Percentiles rank a stretch among this genome's conserved stretches.
Evolutionary conservation across 1,139 yeast genomes (phyloP).

Genomic region (Yamadazyma atlantica): DNA sequence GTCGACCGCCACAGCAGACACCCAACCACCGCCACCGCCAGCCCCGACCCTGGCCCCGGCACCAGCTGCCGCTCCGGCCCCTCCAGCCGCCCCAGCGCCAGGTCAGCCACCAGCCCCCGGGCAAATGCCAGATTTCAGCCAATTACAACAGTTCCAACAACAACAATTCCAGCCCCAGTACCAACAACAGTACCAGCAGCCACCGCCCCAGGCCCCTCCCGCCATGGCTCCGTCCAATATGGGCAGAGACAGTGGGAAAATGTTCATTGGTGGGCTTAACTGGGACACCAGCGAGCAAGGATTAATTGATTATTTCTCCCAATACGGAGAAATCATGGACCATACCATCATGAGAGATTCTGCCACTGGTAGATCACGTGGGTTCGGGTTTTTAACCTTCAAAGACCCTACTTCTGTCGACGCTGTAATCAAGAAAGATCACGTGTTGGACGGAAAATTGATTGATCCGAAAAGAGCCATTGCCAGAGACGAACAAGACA

Average conservation of each 20-base stretch:
- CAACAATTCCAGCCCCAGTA: slow-evolving; percentile 1
- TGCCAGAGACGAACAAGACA: slow-evolving; percentile 97
- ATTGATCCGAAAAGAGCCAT: slow-evolving; percentile 98
- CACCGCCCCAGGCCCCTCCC: slow-evolving; percentile 18
- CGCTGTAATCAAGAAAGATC: slow-evolving; percentile 84
- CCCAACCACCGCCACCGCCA: slow-evolving; percentile 10
- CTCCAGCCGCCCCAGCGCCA: slow-evolving; percentile 6
- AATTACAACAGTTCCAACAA: slow-evolving; percentile 12
- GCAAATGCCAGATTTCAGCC: slow-evolving; percentile 13
- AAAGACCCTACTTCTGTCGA: slow-evolving; percentile 81
- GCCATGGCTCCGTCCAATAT: slow-evolving; percentile 30
- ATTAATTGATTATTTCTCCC: slow-evolving; percentile 75
- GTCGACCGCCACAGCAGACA: slow-evolving; percentile 2
- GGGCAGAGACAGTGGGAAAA: slow-evolving; percentile 68
- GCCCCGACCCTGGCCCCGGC: no score
- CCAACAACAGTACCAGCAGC: slow-evolving; percentile 4
- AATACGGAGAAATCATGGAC: slow-evolving; percentile 88
- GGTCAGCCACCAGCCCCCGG: slow-evolving; percentile 8
- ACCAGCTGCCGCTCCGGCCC: slow-evolving; percentile 8
- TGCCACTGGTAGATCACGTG: slow-evolving; percentile 89
- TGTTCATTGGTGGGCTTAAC: slow-evolving; percentile 97
- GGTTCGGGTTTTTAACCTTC: slow-evolving; percentile 94
- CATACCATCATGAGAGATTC: slow-evolving; percentile 94
- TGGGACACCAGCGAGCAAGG: slow-evolving; percentile 97
- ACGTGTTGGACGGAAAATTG: slow-evolving; percentile 90